Conservation (phyloP, 495 filamentous ascomycete species). For the Talaromyces ruber region DNA sequence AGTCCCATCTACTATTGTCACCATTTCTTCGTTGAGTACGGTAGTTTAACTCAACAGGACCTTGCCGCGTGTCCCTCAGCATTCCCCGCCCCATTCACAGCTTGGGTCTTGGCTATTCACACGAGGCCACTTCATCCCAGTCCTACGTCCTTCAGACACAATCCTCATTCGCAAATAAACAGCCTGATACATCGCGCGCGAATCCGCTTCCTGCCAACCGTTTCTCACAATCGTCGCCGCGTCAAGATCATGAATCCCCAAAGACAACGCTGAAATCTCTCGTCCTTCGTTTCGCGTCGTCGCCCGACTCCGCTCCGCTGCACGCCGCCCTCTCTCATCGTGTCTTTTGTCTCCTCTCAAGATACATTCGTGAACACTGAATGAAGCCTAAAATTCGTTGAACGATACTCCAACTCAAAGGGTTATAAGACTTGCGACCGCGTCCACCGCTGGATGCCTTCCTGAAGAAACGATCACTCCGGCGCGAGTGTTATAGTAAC, state of each 20-base stretch:
- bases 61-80: background rate
- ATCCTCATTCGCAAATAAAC: background rate
- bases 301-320: background rate
- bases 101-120: background rate
- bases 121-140: background rate
- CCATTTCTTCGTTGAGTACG: slow-evolving; percentile 2
- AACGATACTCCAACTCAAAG: background rate
- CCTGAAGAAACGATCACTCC: background rate
- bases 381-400: background rate
- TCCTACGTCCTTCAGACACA: background rate
- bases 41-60: background rate
- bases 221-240: background rate
- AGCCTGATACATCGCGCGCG: background rate
- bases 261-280: background rate
- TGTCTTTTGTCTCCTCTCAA: background rate
- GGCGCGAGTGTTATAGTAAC: background rate
- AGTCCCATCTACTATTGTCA: background rate
- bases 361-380: background rate
- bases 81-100: background rate
- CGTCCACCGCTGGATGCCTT: background rate
- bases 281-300: background rate
- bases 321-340: background rate
- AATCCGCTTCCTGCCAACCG: background rate
- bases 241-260: background rate
- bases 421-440: background rate